These are phyloP conservation scores for Phytopythium ostracodes DNA, from an alignment of 352 stramenopile genomes.

Conservation along the genomic window DNA sequence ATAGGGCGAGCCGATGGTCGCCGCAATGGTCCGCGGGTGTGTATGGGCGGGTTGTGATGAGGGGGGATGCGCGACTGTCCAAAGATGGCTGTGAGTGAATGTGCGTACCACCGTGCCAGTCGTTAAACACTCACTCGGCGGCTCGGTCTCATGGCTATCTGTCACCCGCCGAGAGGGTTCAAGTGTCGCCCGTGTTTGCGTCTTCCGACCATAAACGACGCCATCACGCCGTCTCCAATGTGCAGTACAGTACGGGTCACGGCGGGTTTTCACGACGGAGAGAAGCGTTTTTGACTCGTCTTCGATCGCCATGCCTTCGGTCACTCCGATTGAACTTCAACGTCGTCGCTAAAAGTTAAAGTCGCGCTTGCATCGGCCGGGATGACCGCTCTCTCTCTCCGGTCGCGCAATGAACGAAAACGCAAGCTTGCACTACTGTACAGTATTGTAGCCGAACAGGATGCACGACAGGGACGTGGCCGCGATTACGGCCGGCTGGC, in stretches of 20 bases:
- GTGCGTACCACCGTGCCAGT: not conserved
- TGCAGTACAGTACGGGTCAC: not conserved
- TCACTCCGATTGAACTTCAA: not conserved
- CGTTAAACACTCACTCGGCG: not conserved
- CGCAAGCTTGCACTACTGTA: conserved; percentile 4
- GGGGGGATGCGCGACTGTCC: not conserved
- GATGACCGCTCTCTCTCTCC: not conserved
- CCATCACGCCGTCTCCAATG: not conserved
- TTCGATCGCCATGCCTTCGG: not conserved
- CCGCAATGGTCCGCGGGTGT: not conserved
- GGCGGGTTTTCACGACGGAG: not conserved
- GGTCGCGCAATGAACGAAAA: not conserved
- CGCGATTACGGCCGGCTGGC: not conserved
- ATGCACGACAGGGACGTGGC: not conserved
- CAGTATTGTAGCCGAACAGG: not conserved
- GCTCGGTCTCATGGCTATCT: not conserved
- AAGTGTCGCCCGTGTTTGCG: not conserved
- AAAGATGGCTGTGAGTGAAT: not conserved
- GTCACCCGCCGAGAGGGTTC: no score
- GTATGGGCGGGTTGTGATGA: not conserved
- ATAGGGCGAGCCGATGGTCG: not conserved
- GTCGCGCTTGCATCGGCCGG: no score
- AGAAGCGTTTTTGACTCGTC: not conserved
- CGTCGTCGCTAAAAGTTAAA: not conserved
- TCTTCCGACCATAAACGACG: not conserved